These are phyloP conservation scores for Carex pumila DNA, from an alignment of 176 grass and related monocot species.

Conservation along the genomic window DNA sequence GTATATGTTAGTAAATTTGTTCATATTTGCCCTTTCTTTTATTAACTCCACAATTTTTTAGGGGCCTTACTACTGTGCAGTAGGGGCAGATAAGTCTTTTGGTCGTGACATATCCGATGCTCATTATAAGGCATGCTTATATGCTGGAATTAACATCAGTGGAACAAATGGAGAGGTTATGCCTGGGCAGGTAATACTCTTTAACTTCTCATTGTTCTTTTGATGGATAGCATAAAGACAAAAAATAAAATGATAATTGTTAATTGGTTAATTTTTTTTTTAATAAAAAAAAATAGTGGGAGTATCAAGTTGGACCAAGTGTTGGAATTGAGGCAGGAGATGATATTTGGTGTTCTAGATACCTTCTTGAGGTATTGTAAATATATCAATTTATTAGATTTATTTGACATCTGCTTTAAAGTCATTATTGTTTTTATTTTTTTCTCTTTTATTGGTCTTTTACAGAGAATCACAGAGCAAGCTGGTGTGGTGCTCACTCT, in stretches of 20 bases:
- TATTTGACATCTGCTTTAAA: neutral
- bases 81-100: slow-evolving; percentile 94
- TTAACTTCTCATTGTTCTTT: slow-evolving; percentile 10
- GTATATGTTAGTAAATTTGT: neutral
- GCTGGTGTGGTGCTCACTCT: slow-evolving; percentile 88
- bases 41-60: slow-evolving; percentile 28
- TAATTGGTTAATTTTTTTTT: slow-evolving; percentile 25
- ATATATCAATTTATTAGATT: neutral
- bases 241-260: neutral
- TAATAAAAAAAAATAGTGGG: slow-evolving; percentile 53
- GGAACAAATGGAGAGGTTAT: slow-evolving; percentile 99
- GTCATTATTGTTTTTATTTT: slow-evolving; percentile 18
- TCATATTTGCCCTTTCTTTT: neutral
- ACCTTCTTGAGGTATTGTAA: slow-evolving; percentile 85
- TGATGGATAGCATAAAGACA: slow-evolving; percentile 7
- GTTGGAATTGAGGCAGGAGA: slow-evolving; percentile 97
- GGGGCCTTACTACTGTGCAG: slow-evolving; percentile 94
- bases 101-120: slow-evolving; percentile 98
- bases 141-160: slow-evolving; percentile 95
- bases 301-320: slow-evolving; percentile 98
- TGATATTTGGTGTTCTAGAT: slow-evolving; percentile 94
- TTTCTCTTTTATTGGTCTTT: slow-evolving; percentile 10
- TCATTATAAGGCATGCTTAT: slow-evolving; percentile 98
- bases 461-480: slow-evolving; percentile 98
- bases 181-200: slow-evolving; percentile 79